Evolutionary conservation across 345 rosid genomes (phyloP).

Genomic region (Corchorus olitorius): DNA sequence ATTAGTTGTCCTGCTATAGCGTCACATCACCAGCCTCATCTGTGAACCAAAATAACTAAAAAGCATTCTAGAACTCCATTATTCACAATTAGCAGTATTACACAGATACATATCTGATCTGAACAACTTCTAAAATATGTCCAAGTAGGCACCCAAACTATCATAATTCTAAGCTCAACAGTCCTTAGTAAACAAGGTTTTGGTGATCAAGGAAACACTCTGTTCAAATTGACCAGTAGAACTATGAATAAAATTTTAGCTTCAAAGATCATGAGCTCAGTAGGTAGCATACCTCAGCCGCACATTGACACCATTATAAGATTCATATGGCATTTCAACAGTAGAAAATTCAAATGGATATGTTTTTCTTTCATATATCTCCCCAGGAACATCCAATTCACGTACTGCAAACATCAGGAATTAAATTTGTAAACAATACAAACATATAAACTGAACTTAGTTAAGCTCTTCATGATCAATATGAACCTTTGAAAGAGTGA

Average conservation of each 20-base stretch:
- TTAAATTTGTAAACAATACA: constrained; percentile 12
- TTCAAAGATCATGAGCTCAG: constrained; percentile 1
- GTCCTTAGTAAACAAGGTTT: constrained; percentile 7
- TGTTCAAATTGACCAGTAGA: not conserved
- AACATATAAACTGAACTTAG: not conserved
- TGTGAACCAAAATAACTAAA: not conserved
- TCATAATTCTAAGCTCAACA: not conserved
- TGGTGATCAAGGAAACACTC: constrained; percentile 2
- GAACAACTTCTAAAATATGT: not conserved
- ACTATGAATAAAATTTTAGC: not conserved
- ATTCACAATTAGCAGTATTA: not conserved
- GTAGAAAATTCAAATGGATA: constrained; percentile 93
- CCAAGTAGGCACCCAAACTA: not conserved
- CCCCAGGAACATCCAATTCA: constrained; percentile 97
- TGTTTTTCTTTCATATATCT: constrained; percentile 81
- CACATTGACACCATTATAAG: constrained; percentile 91
- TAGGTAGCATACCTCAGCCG: constrained; percentile 74
- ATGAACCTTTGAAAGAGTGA: not conserved
- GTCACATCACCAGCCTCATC: not conserved
- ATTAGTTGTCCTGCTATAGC: constrained; percentile 5
- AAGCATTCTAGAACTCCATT: not conserved
- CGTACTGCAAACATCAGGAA: constrained; percentile 61
- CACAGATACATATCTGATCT: not conserved
- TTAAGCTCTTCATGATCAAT: not conserved
- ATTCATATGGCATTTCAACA: constrained; percentile 96